phyloP scores from a whole-genome alignment of 495 filamentous ascomycete species.

The Neurospora pannonica region DNA sequence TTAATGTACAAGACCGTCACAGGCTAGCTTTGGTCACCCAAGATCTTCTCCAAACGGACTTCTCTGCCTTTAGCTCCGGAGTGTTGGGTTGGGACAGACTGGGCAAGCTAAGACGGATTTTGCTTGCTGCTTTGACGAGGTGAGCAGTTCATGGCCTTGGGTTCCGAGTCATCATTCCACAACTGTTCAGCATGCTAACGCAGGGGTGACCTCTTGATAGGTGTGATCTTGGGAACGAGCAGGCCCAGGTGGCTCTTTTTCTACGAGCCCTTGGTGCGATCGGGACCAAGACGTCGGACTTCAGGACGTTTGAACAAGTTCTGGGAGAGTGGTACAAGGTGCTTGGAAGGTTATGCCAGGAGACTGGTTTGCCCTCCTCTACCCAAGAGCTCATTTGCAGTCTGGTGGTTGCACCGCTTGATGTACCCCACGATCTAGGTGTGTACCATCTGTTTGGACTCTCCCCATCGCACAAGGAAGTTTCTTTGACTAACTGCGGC shows the following conservation, averaged over 20 bases:
- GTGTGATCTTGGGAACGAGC: background rate
- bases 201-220: background rate
- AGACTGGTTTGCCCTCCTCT: constrained; percentile 2
- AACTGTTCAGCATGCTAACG: background rate
- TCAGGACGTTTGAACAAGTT: constrained; percentile 3
- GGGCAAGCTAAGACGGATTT: constrained; percentile 23
- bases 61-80: constrained; percentile 14
- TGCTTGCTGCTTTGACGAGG: constrained; percentile 26
- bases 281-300: constrained; percentile 4
- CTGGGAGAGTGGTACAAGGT: constrained; percentile 14
- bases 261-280: constrained; percentile 8
- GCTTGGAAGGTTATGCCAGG: constrained; percentile 14
- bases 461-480: background rate
- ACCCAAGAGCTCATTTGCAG: constrained; percentile 2
- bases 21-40: constrained; percentile 26
- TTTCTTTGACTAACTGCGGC: background rate
- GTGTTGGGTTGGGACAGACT: constrained; percentile 16
- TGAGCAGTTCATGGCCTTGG: background rate
- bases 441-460: background rate
- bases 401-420: constrained; percentile 14
- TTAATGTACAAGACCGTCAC: constrained; percentile 20
- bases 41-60: constrained; percentile 26
- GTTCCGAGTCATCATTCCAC: background rate
- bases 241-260: constrained; percentile 4
- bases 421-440: constrained; percentile 8